Base-by-base conservation (phyloP, 2,329 filamentous ascomycete genomes). In the Gaeumannomyces tritici region DNA sequence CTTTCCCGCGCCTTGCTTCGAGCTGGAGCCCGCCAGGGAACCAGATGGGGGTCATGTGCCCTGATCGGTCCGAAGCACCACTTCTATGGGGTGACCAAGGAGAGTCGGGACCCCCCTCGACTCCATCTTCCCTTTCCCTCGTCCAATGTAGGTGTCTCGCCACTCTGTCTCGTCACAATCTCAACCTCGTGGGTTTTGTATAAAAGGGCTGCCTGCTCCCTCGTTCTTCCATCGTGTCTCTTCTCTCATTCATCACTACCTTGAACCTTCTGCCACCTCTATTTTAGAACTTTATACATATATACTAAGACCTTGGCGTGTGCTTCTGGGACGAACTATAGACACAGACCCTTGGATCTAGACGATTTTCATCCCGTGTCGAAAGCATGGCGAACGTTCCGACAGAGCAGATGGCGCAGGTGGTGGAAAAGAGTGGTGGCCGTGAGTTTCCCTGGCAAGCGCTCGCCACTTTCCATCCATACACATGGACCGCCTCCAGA, bases 331-430 rank as follows among this genome's bases (percentile, higher is more conserved):
- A 51, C 42, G 42, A 51, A 51, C 42, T 18, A 51, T n/a, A 51
- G 18, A n/a, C 6, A 51, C 18, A n/a, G 42, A n/a, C 42, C 8
- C 21, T n/a, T 4, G n/a, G 42, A 51, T 11, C 42, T 21, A 18
- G 18, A 51, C 28, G 15, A 9, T 12, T 28, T 13, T 26, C 26
- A 55, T 31, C 57, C 59, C 8, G 31, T 21, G 11, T 21, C 11
- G 26, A 54, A 24, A 60, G n/a, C 18, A 82, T 82, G 79, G 71
- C 79, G 62, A 64, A 71, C 61, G 84, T 97, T 71, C 93, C 93
- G 64, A 84, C 82, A 60, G 87, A 87, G 76, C 93, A 98, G 81
- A 96, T 89, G 91, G 93, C 93, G 61, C 90, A 95, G 77, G 90
- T 98, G 69, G 82, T 95, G 70, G 90, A 96, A 77, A 84, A 91